Evolutionary conservation across 2,329 filamentous ascomycete genomes (phyloP), one percentile per base, ranked within the genome.

Genomic region (Claviceps digitariae): DNA sequence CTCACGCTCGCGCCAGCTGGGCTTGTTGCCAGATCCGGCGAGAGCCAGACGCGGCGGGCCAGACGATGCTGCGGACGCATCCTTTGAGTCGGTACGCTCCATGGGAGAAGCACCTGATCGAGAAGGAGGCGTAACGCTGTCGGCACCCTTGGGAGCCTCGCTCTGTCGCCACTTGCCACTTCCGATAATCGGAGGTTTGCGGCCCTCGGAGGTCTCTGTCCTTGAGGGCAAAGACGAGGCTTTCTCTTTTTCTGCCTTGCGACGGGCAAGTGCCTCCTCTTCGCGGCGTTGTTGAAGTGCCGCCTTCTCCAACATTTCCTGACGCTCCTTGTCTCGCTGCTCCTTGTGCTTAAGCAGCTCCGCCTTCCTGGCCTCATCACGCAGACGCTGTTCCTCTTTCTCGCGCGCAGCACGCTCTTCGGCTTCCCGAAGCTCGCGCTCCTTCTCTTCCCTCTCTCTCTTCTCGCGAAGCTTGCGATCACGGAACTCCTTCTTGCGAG

Each of bases 401-500:
- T 97, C 93, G 54, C 75, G 80, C 51, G 79, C 80, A 57, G 80
- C 78, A 60, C 85, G 83, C 76, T 96, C 91, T 68, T 94, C 89
- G 62, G 93, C 89, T 69, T 97, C 93, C 55, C 78, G 79, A 54
- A 84, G 76, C 58, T 79, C 78, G 53, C 83, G 81, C 73, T 95
- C 90, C 65, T 83, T 82, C 69, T 93, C 90, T 69, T 95, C 90
- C 50, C 78, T 81, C 72, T 94, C 89, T 54, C 82, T 79, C 74
- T 83, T 89, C 79, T 96, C 90, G 54, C 86, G 83, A 53, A 87
- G 79, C 68, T 85, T 84, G 61, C 83, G 82, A 66, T 96, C 91
- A 62, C 87, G 84, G 64, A 87, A 82, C 68, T 96, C 90, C 78
- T 89, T 91, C 72, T 90, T 84, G 64, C 93, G 87, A 59, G 83